These are phyloP conservation scores for Stemphylium beticola DNA, from an alignment of 2,329 filamentous ascomycete species.

Conservation along the genomic window DNA sequence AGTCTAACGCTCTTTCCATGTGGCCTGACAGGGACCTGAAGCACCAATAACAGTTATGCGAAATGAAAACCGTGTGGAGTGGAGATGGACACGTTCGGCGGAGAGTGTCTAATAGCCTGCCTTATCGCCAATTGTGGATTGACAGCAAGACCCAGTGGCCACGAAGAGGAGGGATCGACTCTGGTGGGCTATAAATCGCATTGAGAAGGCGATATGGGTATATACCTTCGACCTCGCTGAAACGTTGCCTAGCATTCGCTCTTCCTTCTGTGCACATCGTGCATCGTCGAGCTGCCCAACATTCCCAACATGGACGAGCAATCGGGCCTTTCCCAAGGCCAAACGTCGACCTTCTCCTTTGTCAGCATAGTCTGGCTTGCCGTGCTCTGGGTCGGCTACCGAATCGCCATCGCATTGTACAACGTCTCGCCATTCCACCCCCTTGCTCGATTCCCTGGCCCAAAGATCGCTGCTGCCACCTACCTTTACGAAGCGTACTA, in stretches of 20 bases:
- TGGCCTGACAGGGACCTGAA: conserved; percentile 1
- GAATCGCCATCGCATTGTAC: conserved; percentile 26
- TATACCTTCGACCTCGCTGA: conserved; percentile 20
- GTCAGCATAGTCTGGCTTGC: conserved; percentile 21
- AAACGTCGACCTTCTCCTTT: conserved; percentile 19
- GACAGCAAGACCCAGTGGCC: conserved; percentile 3
- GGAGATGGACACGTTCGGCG: neutral
- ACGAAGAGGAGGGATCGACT: conserved; percentile 10
- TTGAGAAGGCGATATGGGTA: conserved; percentile 5
- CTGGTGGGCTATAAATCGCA: conserved; percentile 1
- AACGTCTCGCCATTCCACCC: conserved; percentile 35
- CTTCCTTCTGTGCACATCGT: conserved; percentile 13
- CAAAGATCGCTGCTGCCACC: conserved; percentile 37
- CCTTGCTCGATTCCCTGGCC: conserved; percentile 35
- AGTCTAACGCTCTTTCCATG: conserved; percentile 7
- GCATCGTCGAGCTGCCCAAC: conserved; percentile 5
- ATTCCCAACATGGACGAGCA: conserved; percentile 23
- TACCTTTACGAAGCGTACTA: conserved; percentile 40
- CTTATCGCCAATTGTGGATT: conserved; percentile 2
- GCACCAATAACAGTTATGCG: neutral
- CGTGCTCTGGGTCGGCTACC: conserved; percentile 27
- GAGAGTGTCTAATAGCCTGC: neutral
- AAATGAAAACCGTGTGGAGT: neutral
- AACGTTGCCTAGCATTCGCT: conserved; percentile 6
- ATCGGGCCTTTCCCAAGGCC: conserved; percentile 16